Evolutionary conservation across 768 basidiomycete genomes (phyloP), one percentile per base, ranked within the genome.

Genomic region (Boletus rubescentipes): DNA sequence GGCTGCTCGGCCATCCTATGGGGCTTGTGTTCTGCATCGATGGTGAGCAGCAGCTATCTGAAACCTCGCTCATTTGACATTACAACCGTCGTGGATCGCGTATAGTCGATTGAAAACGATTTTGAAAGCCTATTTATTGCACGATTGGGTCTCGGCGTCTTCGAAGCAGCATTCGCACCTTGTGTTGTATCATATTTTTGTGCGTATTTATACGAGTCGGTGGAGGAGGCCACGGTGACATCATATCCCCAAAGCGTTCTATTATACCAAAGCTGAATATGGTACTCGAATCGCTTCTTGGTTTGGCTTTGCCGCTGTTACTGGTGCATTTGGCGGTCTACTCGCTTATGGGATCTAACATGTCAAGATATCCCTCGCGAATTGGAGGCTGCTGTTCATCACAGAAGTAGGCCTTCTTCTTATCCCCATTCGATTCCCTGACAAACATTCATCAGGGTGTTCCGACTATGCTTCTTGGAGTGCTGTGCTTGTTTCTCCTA

Each of bases 1-100:
- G 86, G 85, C n/a, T 70, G 73, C 35, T 79, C 84, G 37, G 83
- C 87, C 11, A 72, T 87, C 20, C 81, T 87, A 10, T 91, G 89
- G 89, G 89, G 89, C 5, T 46, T 84, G 12, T 83, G 80, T 23
- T 89, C 89, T 9, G 84, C 85, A 3, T 73, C 85, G 16, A 87
- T 89, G 87, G 87, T 86, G 53, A 40, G 49, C 34, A n/a, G n/a
- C n/a, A n/a, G 14, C 45, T 20, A 10, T 39, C 11, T 26, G 12
- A 3, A 2, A 18, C 20, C n/a, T 36, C 23, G 4, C n/a, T 11
- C 35, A 18, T 14, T 34, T 56, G 16, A 51, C 26, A n/a, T n/a
- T n/a, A n/a, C n/a, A n/a, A n/a, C n/a, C n/a, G n/a, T n/a, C 26
- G 30, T 21, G 46, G 9, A 26, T n/a, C n/a, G n/a, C n/a, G n/a